Evolutionary conservation across 768 basidiomycete species (phyloP).

Genomic region (Obba rivulosa): DNA sequence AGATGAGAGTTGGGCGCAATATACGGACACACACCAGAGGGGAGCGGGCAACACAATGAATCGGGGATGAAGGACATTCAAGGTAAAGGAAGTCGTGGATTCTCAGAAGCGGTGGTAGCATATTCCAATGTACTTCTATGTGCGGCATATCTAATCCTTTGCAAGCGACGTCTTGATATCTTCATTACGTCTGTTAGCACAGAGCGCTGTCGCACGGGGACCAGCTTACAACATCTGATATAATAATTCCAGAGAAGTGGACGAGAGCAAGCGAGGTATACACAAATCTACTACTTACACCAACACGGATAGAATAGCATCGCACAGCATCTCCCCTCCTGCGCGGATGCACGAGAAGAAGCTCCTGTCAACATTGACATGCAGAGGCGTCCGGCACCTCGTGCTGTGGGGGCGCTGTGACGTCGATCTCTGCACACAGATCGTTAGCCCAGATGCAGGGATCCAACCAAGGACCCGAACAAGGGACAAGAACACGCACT

Average conservation of each 20-base stretch:
- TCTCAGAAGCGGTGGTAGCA: no score
- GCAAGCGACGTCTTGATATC: not conserved
- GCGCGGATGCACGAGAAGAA: constrained; percentile 18
- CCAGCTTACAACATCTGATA: not conserved
- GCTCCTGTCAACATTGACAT: constrained; percentile 76
- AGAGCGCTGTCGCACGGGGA: not conserved
- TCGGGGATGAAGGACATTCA: constrained; percentile 50
- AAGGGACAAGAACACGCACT: constrained; percentile 27
- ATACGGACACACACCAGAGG: constrained; percentile 76
- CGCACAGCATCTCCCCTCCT: not conserved
- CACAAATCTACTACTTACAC: constrained; percentile 3
- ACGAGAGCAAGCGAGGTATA: constrained; percentile 5
- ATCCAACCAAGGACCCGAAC: no score
- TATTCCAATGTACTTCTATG: no score
- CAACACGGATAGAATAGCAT: not conserved
- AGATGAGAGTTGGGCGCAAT: constrained; percentile 90
- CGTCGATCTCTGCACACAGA: constrained; percentile 73
- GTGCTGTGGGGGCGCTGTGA: constrained; percentile 61
- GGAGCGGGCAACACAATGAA: constrained; percentile 99
- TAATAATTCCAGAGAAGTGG: constrained; percentile 6
- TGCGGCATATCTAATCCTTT: not conserved
- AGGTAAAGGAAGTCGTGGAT: not conserved
- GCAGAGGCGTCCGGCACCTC: constrained; percentile 83
- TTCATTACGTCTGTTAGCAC: not conserved
- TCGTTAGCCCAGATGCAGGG: constrained; percentile 1